Conservation (phyloP, 768 basidiomycete genomes). For the Lactifluus pinguis region DNA sequence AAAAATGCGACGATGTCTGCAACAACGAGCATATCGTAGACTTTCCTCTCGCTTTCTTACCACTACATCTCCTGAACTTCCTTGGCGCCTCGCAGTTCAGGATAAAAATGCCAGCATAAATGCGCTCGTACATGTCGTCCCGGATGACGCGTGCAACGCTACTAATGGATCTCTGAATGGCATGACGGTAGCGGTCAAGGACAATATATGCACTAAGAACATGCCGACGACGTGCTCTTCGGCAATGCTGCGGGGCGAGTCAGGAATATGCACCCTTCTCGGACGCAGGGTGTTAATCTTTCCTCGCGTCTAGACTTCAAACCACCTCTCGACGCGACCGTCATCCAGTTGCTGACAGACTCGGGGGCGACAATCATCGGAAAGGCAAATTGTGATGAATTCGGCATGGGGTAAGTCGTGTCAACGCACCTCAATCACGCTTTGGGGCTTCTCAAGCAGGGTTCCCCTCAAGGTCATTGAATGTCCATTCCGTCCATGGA, state of each 20-base stretch:
- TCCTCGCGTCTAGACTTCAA: slow-evolving; percentile 43
- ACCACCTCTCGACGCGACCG: slow-evolving; percentile 84
- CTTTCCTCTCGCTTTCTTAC: slow-evolving; percentile 2
- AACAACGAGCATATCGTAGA: neutral
- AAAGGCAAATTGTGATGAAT: slow-evolving; percentile 95
- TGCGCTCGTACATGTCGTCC: slow-evolving; percentile 38
- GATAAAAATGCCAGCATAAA: slow-evolving; percentile 38
- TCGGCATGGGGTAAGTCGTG: slow-evolving; percentile 84
- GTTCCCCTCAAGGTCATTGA: slow-evolving; percentile 51
- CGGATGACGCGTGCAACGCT: neutral
- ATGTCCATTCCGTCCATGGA: slow-evolving; percentile 63
- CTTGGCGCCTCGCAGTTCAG: slow-evolving; percentile 13
- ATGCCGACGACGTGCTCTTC: slow-evolving; percentile 76
- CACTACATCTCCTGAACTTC: neutral
- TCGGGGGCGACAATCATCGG: slow-evolving; percentile 69
- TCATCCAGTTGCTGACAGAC: slow-evolving; percentile 50
- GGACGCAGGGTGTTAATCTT: neutral
- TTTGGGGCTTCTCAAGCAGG: neutral
- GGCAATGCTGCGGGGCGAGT: slow-evolving; percentile 53
- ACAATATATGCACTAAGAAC: slow-evolving; percentile 67
- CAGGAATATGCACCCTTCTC: neutral
- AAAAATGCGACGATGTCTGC: slow-evolving; percentile 15
- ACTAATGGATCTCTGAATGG: slow-evolving; percentile 29
- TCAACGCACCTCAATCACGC: neutral
- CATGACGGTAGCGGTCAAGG: slow-evolving; percentile 68